Percentiles rank a stretch among this genome's conserved stretches.
Conservation (phyloP, 441 rosid genomes). For the Rhodomyrtus psidioides region DNA sequence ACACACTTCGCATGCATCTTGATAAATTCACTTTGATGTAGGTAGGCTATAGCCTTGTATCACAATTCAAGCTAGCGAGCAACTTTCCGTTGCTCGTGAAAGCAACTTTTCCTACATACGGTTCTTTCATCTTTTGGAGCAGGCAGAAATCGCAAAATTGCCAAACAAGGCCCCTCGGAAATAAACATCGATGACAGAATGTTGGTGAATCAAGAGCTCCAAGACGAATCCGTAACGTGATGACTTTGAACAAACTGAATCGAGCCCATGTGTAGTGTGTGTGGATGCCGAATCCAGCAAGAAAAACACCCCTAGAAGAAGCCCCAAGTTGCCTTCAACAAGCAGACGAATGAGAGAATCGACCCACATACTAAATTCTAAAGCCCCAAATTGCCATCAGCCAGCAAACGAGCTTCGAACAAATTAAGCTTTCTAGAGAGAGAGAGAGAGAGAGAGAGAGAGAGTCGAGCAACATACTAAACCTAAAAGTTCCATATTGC, state of each 20-base stretch:
- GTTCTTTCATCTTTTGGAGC: neutral
- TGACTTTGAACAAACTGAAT: neutral
- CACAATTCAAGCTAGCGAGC: neutral
- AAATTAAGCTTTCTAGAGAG: neutral
- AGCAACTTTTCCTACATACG: neutral
- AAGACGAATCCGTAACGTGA: neutral
- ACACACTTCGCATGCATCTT: no score
- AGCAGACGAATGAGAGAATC: neutral
- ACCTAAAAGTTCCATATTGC: no score
- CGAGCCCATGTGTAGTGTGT: neutral
- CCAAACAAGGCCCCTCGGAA: neutral
- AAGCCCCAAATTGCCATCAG: neutral
- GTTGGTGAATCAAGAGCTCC: neutral
- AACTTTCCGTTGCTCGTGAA: neutral
- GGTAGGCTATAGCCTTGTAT: neutral
- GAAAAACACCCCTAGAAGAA: neutral
- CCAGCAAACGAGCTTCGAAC: neutral
- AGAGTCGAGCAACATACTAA: no score
- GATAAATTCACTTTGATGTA: no score
- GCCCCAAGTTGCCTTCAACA: neutral
- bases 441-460: no score
- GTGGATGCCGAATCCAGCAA: neutral
- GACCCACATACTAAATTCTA: neutral
- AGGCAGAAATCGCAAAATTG: neutral
- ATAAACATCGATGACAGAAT: neutral